These are phyloP conservation scores for Phialophora verrucosa DNA, from an alignment of 2,329 filamentous ascomycete species.

Conservation along the genomic window DNA sequence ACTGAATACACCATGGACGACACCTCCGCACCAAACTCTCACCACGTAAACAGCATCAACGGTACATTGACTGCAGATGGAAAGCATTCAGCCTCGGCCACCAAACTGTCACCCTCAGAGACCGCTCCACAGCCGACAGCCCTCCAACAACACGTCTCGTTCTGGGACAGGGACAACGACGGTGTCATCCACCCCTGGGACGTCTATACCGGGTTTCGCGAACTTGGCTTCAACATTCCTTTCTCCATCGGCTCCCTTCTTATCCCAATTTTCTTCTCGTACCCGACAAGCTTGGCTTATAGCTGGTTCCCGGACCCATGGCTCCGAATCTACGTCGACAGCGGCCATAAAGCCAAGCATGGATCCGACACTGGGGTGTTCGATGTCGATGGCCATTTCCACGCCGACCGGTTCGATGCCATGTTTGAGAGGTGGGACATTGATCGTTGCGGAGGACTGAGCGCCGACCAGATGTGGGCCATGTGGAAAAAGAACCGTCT, in stretches of 20 bases:
- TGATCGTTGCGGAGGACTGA: conserved; percentile 48
- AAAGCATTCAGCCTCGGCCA: neutral
- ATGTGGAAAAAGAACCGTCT: conserved; percentile 52
- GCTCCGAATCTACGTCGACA: conserved; percentile 50
- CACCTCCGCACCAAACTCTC: neutral
- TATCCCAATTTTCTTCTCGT: conserved; percentile 53
- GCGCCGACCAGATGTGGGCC: conserved; percentile 47
- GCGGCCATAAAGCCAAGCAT: conserved; percentile 53
- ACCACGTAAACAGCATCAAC: neutral
- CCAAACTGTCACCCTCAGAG: neutral
- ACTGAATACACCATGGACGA: neutral
- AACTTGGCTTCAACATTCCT: conserved; percentile 48
- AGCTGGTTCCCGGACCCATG: conserved; percentile 51
- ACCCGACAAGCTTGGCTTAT: conserved; percentile 49
- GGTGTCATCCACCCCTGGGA: conserved; percentile 60
- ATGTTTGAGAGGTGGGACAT: conserved; percentile 55
- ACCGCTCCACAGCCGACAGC: conserved; percentile 17
- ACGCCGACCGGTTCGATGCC: conserved; percentile 56
- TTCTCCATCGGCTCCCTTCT: conserved; percentile 51
- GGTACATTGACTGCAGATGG: neutral
- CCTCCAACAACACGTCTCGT: conserved; percentile 46
- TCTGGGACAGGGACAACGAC: conserved; percentile 60
- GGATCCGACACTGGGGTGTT: conserved; percentile 53
- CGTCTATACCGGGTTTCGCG: conserved; percentile 56
- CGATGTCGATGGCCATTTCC: conserved; percentile 54